Evolutionary conservation across 805 yeast species (phyloP), one percentile per base, ranked within the genome.

Genomic region (Wickerhamiella siamensis): DNA sequence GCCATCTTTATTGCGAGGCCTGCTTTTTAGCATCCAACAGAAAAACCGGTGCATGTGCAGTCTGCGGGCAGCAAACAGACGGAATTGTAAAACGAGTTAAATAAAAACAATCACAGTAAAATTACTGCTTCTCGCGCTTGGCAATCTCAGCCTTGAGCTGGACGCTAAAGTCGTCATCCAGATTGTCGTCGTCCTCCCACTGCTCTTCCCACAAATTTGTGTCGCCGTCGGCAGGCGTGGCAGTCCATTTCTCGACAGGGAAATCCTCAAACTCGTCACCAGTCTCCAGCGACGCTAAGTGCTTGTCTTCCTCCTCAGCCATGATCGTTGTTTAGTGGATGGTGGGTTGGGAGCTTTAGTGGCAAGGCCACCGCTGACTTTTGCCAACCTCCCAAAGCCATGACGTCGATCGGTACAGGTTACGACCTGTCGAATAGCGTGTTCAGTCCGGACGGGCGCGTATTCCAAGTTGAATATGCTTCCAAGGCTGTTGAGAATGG

Each of bases 191-290:
- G 58, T 88, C 57, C 39, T 53, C 96, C 98, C 98, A 88, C 59
- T 84, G 88, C 61, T 87, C 95, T 52, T 87, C 95, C 96, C 97
- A 87, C 40, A 87, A 72, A 47, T 75, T 70, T 52, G 73, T 62
- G 60, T 72, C 67, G 31, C 56, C 58, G 32, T 47, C 51, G 52
- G 70, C 57, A 46, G 70, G 69, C 48, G 74, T 58, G 43, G 78
- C 60, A 53, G 77, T 45, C 55, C 56, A 51, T 31, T 43, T 40
- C 39, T 50, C 52, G 12, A 45, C 49, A 14, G 94, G 95, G 66
- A 88, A 88, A 58, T 88, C 97, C 65, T 88, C 97, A 57, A 88
- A 88, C 60, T 87, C 96, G 58, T 88, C 97, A 56, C 88, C 96
- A 53, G 88, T 95, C 58, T 88, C 97, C 38, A 88, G 66, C 2